Conservation (phyloP, 2,329 filamentous ascomycete species). For the Penicillium glabrum region DNA sequence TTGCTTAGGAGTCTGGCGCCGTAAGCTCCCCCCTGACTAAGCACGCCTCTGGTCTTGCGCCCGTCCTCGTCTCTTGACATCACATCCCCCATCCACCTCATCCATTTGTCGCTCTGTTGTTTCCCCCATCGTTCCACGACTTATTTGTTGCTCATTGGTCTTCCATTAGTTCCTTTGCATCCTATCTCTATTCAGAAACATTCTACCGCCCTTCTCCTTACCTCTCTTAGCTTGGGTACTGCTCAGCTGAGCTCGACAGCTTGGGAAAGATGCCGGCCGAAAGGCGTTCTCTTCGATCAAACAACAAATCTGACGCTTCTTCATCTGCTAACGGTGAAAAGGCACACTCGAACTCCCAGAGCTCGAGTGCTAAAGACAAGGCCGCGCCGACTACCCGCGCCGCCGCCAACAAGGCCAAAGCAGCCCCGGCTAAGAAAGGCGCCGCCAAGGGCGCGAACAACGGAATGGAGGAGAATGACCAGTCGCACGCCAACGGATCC, state of each 20-base stretch:
- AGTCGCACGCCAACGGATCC: conserved; percentile 65
- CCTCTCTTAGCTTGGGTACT: conserved; percentile 31
- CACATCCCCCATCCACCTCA: conserved; percentile 36
- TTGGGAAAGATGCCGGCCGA: conserved; percentile 47
- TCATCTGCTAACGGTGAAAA: conserved; percentile 50
- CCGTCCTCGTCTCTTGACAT: conserved; percentile 40
- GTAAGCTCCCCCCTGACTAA: conserved; percentile 37
- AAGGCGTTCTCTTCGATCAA: conserved; percentile 48
- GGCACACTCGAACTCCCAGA: conserved; percentile 44
- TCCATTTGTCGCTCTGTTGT: conserved; percentile 15
- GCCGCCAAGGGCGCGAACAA: conserved; percentile 38
- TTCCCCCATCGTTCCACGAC: conserved; percentile 18
- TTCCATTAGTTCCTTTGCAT: conserved; percentile 13
- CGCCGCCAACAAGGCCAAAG: conserved; percentile 42
- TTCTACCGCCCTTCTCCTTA: conserved; percentile 20
- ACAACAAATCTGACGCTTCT: conserved; percentile 48
- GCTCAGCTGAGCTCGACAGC: conserved; percentile 33
- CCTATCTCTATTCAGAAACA: conserved; percentile 13
- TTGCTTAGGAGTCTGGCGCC: conserved; percentile 15
- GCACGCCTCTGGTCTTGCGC: conserved; percentile 29
- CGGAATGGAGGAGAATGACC: conserved; percentile 71
- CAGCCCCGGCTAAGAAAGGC: conserved; percentile 36
- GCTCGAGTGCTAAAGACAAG: conserved; percentile 47
- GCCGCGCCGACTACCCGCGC: conserved; percentile 42
- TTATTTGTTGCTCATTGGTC: conserved; percentile 9